These are phyloP conservation scores for Toxicodendron radicans DNA, from an alignment of 345 rosid species.

Conservation along the genomic window DNA sequence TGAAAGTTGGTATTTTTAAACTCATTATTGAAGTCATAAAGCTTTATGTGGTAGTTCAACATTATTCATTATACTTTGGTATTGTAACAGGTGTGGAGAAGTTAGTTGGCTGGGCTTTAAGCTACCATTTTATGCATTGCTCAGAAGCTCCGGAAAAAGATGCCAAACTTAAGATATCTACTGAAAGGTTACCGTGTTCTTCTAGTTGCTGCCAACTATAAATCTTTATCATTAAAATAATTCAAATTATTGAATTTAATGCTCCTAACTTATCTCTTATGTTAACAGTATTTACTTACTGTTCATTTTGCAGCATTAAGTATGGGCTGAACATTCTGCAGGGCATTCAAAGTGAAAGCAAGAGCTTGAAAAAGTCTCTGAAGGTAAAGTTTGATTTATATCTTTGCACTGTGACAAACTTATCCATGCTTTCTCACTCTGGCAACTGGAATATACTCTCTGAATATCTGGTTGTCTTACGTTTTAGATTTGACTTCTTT, in stretches of 20 bases:
- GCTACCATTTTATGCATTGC: constrained; percentile 78
- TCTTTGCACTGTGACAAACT: background rate
- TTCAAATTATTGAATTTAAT: background rate
- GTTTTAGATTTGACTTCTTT: constrained; percentile 3
- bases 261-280: background rate
- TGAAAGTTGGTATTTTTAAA: constrained; percentile 57
- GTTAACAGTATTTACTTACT: constrained; percentile 1
- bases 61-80: constrained; percentile 3
- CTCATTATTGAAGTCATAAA: constrained; percentile 2
- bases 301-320: constrained; percentile 38
- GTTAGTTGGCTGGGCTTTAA: constrained; percentile 88
- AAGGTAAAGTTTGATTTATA: constrained; percentile 35
- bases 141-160: constrained; percentile 61
- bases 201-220: background rate
- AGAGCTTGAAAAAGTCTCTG: constrained; percentile 53
- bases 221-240: background rate
- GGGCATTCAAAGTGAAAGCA: constrained; percentile 57
- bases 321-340: constrained; percentile 53
- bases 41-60: background rate
- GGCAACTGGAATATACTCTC: background rate
- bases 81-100: constrained; percentile 74
- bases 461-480: background rate
- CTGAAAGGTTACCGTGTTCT: constrained; percentile 57
- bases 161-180: constrained; percentile 63
- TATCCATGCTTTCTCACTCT: background rate